phyloP scores from a whole-genome alignment of 805 yeast genomes.

The Cyberlindnera japonica region DNA sequence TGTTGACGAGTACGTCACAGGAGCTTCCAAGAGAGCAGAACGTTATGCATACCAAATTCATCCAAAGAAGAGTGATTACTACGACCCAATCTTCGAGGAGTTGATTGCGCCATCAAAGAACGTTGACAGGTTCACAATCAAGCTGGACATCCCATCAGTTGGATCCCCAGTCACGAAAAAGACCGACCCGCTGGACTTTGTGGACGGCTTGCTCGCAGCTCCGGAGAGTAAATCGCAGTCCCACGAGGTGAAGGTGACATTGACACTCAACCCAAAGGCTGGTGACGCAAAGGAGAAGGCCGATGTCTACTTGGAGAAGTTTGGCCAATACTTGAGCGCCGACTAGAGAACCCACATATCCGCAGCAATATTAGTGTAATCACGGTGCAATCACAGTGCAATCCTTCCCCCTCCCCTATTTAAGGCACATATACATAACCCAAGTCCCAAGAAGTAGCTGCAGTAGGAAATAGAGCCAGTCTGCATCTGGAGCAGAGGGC shows the following conservation, averaged over 20 bases:
- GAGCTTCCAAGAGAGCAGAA: constrained; percentile 46
- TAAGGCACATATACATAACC: too few species aligned
- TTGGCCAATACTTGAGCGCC: constrained; percentile 16
- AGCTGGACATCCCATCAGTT: constrained; percentile 26
- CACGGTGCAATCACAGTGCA: too few species aligned
- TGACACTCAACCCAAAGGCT: constrained; percentile 35
- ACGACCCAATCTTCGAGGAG: constrained; percentile 60
- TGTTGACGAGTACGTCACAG: constrained; percentile 32
- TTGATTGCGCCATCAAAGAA: constrained; percentile 44
- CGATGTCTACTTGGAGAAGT: constrained; percentile 21
- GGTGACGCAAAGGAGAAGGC: constrained; percentile 47
- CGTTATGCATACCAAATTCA: constrained; percentile 38
- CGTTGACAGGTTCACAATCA: constrained; percentile 41
- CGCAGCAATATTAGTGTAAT: too few species aligned
- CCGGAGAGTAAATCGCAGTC: constrained; percentile 22
- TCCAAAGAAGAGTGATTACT: constrained; percentile 41
- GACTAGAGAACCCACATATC: constrained; percentile 2
- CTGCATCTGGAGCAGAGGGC: too few species aligned
- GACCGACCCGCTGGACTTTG: constrained; percentile 20
- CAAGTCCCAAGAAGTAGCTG: too few species aligned
- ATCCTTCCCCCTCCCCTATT: too few species aligned
- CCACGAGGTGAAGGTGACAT: constrained; percentile 32
- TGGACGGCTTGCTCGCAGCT: constrained; percentile 27
- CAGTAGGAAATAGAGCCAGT: too few species aligned
- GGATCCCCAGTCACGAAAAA: constrained; percentile 14